phyloP scores from a whole-genome alignment of 306 rosid genomes.

The Leucaena leucocephala region DNA sequence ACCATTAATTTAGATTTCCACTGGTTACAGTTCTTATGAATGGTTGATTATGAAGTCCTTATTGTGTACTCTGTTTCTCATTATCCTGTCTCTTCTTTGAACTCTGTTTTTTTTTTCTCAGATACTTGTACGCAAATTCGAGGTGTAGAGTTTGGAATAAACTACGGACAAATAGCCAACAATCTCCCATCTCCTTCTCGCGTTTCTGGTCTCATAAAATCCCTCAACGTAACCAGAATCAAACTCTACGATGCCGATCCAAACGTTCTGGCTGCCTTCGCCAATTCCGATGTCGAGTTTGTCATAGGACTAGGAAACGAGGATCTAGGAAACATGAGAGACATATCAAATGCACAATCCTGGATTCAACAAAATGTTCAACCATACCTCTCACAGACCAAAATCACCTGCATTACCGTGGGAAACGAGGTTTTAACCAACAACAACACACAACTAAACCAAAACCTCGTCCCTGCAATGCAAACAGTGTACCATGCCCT shows the following conservation, averaged over 20 bases:
- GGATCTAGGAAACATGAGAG: slow-evolving; percentile 54
- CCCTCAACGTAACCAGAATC: slow-evolving; percentile 66
- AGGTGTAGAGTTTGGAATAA: slow-evolving; percentile 68
- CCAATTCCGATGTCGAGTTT: slow-evolving; percentile 66
- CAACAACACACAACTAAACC: slow-evolving; percentile 45
- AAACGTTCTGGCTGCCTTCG: slow-evolving; percentile 70
- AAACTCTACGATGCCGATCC: slow-evolving; percentile 95
- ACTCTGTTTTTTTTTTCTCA: slow-evolving; percentile 44
- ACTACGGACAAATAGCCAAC: slow-evolving; percentile 89
- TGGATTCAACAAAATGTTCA: slow-evolving; percentile 68
- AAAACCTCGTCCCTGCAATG: slow-evolving; percentile 78
- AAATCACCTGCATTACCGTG: slow-evolving; percentile 66
- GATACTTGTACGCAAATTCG: slow-evolving; percentile 48
- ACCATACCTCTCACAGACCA: slow-evolving; percentile 63
- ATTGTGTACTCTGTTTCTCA: neutral
- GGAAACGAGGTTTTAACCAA: slow-evolving; percentile 74
- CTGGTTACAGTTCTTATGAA: neutral
- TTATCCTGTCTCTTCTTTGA: neutral
- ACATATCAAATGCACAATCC: slow-evolving; percentile 57
- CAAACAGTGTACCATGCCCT: slow-evolving; percentile 59
- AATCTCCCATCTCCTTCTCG: slow-evolving; percentile 71
- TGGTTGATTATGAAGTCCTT: neutral
- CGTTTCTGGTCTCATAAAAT: slow-evolving; percentile 59
- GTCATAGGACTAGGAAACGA: slow-evolving; percentile 78
- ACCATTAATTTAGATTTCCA: neutral